Evolutionary conservation across 495 filamentous ascomycete species (phyloP), one percentile per base, ranked within the genome.

Genomic region (Penicillium simplicissimum): DNA sequence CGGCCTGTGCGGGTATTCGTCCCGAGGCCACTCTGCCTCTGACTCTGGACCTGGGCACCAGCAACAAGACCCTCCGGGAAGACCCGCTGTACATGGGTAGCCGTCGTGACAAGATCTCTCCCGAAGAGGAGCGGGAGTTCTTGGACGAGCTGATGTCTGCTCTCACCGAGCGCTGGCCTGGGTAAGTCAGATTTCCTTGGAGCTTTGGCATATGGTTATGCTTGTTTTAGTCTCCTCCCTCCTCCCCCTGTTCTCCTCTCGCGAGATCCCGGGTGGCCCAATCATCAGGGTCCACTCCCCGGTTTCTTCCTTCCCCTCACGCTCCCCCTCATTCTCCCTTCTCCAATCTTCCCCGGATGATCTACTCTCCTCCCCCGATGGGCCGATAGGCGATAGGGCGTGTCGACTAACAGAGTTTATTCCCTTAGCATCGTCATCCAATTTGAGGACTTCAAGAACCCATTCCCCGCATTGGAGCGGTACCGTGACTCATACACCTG

Each of bases 361-460:
- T 37, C 35, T n/a, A 61, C 60, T 45, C 52, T 58, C 11, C 59
- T 56, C 59, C 63, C 59, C 67, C 14, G 55, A n/a, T n/a, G n/a
- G n/a, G n/a, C n/a, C n/a, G n/a, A n/a, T n/a, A n/a, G n/a, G n/a
- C n/a, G n/a, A 45, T 42, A 38, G 35, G 55, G 25, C 63, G 34
- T 59, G 66, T 62, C 17, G 37, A 55, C 69, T 71, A 73, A 73
- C 65, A 53, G 57, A 55, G 55, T 36, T 62, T 59, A 45, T 52
- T 57, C 35, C 10, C 61, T 8, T 70, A 87, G 91, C 59, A 96
- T 98, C 80, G 87, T 98, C 56, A 90, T 98, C 62, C 95, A 98
- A 75, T 98, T 96, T 65, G 95, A 98, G 77, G 95, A 98, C 64
- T 98, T 96, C 79, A 96, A 98, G 83, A 96, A 93, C 65, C 95